Evolutionary conservation across 495 filamentous ascomycete genomes (phyloP), one percentile per base, ranked within the genome.

Genomic region (Parachaetomium inaequale): DNA sequence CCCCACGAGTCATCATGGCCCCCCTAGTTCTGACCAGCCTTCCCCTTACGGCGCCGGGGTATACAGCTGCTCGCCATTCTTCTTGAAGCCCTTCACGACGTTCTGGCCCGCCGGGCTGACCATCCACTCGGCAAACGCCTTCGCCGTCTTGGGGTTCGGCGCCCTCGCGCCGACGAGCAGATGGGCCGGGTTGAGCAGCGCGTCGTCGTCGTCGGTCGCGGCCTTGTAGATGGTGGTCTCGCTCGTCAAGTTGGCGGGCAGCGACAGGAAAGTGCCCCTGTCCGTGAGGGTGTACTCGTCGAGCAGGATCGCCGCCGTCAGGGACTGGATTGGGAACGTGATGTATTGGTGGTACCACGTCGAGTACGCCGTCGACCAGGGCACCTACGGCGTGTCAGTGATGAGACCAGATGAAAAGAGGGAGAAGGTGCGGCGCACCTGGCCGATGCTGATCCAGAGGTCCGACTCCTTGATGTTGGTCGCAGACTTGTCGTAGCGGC

Each of bases 251-350:
- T 55, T 55, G 8, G 52, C 52, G 1, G 52, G 52, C 25, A 55
- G 52, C 34, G 52, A 55, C 12, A 55, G 52, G 34, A 55, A 55
- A 1, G 52, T 55, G 12, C 34, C 52, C 2, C 52, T 7, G 26
- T 55, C 52, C 4, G 52, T 55, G 21, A 55, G 52, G 2, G 52
- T 55, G 52, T 55, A 55, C 52, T 55, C 52, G 21, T 42, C 26
- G 21, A 55, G 52, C 52, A 55, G 52, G 52, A 55, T 55, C 1
- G 52, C 52, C 0, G 34, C 52, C 17, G 52, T 40, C 7, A 55
- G 21, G 4, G 52, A 34, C 36, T 55, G n/a, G 23, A 26, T 42
- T 0, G 52, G 52, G 34, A 55, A 55, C 8, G 52, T 40, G 34
- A 55, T 55, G 26, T 42, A 42, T 28, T 55, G 52, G n/a, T 55